Base-by-base conservation (phyloP, 805 yeast genomes). In the Metschnikowia lochheadii region DNA sequence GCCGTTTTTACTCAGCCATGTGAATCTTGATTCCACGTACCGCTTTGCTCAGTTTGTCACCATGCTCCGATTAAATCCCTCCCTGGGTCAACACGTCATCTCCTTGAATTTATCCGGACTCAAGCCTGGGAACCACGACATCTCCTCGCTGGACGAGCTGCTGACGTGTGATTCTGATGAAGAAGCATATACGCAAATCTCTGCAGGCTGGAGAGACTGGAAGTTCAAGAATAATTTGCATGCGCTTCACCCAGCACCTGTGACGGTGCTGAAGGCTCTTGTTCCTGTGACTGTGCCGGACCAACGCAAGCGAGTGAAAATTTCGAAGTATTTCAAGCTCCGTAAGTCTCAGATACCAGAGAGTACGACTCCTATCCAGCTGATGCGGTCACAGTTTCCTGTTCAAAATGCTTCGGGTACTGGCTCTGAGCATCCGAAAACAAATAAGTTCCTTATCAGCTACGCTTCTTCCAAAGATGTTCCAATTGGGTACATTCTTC, bases 171-270 rank as follows among this genome's bases (percentile, higher is more conserved):
- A 38, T n/a, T 39, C 44, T 15, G 36, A 13, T 6, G 54, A 46
- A 33, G 46, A 35, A 34, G 20, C 36, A 13, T n/a, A 49, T 3
- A 37, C 49, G 5, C 51, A 42, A 34, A 51, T 83, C 1, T 67
- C 79, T 46, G 96, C 96, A 0, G 85, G 92, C 8, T 89, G 97
- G 97, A 77, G 96, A 63, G 96, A 89, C 64, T 89, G 96, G 96
- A 85, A 88, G 60, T 84, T 78, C 60, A 77, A 88, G 54, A 79
- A 78, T 46, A 90, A 85, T 65, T 64, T 87, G 34, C 85, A 84
- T 61, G 62, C 73, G 1, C 53, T 67, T 38, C 65, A 59, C 48
- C 55, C 62, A 3, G 59, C 64, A 1, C 54, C 65, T 1, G 44
- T 44, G 5, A 53, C 53, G 11, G 49, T 59, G 34, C 51, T 61